Evolutionary conservation across 176 grass and related monocot genomes (phyloP), one percentile per base, ranked within the genome.

Genomic region (Miscanthus lutarioriparius): DNA sequence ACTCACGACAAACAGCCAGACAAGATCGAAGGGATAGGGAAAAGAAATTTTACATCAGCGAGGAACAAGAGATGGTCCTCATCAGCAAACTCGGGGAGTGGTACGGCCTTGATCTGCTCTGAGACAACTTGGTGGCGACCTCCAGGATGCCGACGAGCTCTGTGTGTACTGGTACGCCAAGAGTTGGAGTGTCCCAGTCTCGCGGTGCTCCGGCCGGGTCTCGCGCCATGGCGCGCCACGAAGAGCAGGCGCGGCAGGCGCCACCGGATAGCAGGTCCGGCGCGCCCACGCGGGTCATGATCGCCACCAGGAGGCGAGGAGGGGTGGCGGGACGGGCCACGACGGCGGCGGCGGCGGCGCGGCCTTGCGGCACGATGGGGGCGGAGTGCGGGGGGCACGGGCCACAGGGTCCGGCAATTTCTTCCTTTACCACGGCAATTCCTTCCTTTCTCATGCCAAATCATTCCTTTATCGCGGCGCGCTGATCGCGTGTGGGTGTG

Each of bases 51-150:
- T 58, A 89, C 92, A 86, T 91, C 67, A 76, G 12, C 7, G 32
- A 33, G 32, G 32, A 33, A 33, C 32, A 33, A 33, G 77, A 94
- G 84, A 66, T 89, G 81, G 16, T 73, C 49, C 54, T 91, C 92
- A 44, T 85, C 67, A 26, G 87, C 92, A 10, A 91, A 89, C 39
- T 77, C 74, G 0, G 92, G 92, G 36, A 91, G 82, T 38, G 54
- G 69, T 54, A 91, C 65, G 19, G 62, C 70, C 40, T 94, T 84
- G 66, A 89, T 49, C 39, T 54, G 63, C n/a, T 74, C 80, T 33
- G 40, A 3, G 80, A 61, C 39, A 53, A 81, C 17, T 32, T 40
- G 43, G 72, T 48, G 8, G 77, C 80, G 51, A 82, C 32, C 45
- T 71, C 58, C 44, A 94, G 87, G 26, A 89, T 51, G 43, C 44